phyloP scores from a whole-genome alignment of 1,284 basidiomycete species.

The Exobasidium rhododendri region DNA sequence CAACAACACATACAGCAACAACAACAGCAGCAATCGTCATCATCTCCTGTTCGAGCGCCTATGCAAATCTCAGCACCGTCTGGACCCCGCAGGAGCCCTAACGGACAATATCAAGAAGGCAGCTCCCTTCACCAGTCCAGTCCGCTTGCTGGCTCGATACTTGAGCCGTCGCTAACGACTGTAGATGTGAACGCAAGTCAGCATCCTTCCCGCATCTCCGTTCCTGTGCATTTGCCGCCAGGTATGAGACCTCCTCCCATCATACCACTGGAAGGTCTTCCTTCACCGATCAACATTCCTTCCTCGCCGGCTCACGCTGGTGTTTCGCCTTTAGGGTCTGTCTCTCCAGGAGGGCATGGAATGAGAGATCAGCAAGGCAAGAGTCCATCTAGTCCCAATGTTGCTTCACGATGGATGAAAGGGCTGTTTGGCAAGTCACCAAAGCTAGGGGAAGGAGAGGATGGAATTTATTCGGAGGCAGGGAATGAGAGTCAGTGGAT shows the following conservation, averaged over 20 bases:
- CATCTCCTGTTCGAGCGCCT: background rate
- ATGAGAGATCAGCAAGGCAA: background rate
- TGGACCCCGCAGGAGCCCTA: background rate
- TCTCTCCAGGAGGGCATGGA: conserved; percentile 21
- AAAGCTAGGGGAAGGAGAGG: background rate
- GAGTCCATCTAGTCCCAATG: background rate
- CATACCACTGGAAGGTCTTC: conserved; percentile 29
- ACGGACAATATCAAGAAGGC: background rate
- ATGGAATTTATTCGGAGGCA: background rate
- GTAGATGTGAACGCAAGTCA: background rate
- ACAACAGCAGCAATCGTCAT: background rate
- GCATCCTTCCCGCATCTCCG: background rate
- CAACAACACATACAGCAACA: background rate
- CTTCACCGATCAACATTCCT: conserved; percentile 33
- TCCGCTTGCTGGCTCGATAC: background rate
- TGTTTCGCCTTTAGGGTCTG: conserved; percentile 33
- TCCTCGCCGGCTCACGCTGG: conserved; percentile 13
- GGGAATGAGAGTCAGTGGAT: conserved; percentile 2
- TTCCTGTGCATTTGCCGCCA: background rate
- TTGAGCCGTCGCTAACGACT: background rate
- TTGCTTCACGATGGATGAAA: conserved; percentile 14
- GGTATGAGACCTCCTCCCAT: conserved; percentile 9
- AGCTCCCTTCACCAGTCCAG: background rate
- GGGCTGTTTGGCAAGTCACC: conserved; percentile 14
- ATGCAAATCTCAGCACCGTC: background rate